Conservation (phyloP, 768 basidiomycete species). For the Austroboletus festivus region DNA sequence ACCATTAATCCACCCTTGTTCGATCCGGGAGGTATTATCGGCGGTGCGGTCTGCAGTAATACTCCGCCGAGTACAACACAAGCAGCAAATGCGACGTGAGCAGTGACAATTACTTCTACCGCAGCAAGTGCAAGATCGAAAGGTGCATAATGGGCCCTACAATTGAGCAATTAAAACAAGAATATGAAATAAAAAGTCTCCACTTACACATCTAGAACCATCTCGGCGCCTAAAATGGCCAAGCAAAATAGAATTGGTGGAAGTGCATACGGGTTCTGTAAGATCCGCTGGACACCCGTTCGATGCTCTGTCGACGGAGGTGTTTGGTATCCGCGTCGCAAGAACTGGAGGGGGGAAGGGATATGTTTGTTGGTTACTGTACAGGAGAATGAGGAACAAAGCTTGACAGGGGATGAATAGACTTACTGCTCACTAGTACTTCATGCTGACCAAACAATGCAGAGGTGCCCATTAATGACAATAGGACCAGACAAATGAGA, state of each 20-base stretch:
- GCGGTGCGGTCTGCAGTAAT: slow-evolving; percentile 86
- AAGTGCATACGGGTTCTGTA: slow-evolving; percentile 74
- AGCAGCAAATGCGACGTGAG: slow-evolving; percentile 80
- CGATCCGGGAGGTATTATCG: slow-evolving; percentile 17
- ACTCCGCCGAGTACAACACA: slow-evolving; percentile 81
- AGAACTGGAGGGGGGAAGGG: slow-evolving; percentile 47
- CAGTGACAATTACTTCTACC: slow-evolving; percentile 72
- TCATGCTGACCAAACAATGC: slow-evolving; percentile 60
- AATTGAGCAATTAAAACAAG: neutral
- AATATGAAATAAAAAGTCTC: neutral
- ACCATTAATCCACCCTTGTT: slow-evolving; percentile 12
- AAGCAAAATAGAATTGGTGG: slow-evolving; percentile 59
- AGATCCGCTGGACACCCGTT: slow-evolving; percentile 27
- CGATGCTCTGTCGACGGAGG: slow-evolving; percentile 5
- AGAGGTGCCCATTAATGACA: slow-evolving; percentile 57
- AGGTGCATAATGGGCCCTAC: slow-evolving; percentile 54
- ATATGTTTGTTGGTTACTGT: slow-evolving; percentile 63
- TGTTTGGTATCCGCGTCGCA: slow-evolving; percentile 30
- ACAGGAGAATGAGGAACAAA: neutral
- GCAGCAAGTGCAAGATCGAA: slow-evolving; percentile 87
- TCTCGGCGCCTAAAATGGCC: slow-evolving; percentile 51
- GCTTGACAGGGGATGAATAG: neutral
- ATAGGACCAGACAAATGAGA: slow-evolving; percentile 51
- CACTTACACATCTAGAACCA: slow-evolving; percentile 57
- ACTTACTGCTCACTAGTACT: slow-evolving; percentile 62